Evolutionary conservation across 1,284 basidiomycete genomes (phyloP), one percentile per base, ranked within the genome.

Genomic region (Ganoderma sp.): DNA sequence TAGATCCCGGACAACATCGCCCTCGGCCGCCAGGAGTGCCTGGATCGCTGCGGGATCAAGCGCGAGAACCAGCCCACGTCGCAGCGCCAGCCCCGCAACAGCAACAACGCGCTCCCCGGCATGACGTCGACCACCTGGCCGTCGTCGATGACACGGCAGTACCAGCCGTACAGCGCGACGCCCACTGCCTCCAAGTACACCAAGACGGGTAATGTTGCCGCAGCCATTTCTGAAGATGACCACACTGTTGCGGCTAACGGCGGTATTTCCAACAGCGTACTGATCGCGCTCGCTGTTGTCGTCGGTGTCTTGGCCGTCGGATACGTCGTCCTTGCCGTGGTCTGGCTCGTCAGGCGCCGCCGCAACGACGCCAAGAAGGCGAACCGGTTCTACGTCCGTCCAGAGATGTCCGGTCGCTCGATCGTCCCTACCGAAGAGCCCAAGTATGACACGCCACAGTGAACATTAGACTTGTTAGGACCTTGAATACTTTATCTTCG

Each of bases 181-280:
- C 67, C 72, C n/a, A 48, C 45, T n/a, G n/a, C 45, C 45, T 19
- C 71, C 65, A 68, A 73, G 65, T 67, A 69, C 66, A 67, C 69
- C 66, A 66, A 65, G 66, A 71, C 70, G 34, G 65, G 61, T 64
- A 68, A 71, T 60, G 54, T 74, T 67, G 58, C 71, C 64, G 75
- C 68, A 37, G 70, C 70, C 57, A 41, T 73, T 67, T 67, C 68
- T 50, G 69, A 68, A 52, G 65, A 70, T 67, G 63, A 67, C 45
- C 32, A 43, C 52, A 64, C 61, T 15, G 61, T 67, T 62, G 42
- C 62, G 42, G 25, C 37, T 54, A 17, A 50, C 48, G 61, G 64
- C 87, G 87, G 87, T 80, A 88, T 17, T 87, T 88, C 2, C 88
- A 89, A 75, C 87, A 87, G 3, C 48, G 65, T 73, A 50, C 66